Conservation (phyloP, 2,329 filamentous ascomycete species). For the Tolypocladium pustulatum region DNA sequence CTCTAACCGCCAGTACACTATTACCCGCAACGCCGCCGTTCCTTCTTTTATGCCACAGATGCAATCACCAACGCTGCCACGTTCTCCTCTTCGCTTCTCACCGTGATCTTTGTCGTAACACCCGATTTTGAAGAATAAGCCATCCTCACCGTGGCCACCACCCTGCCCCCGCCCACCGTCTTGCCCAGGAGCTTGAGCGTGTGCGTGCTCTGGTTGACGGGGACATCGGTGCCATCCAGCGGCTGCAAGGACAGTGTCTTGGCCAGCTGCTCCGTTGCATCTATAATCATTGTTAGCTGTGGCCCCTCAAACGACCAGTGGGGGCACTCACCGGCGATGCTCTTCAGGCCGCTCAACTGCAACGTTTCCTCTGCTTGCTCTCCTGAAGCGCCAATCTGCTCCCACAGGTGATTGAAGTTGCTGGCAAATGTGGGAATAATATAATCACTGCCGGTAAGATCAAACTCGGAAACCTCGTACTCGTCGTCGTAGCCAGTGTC, state of each 20-base stretch:
- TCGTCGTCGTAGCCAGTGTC: conserved; percentile 92
- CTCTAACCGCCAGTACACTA: conserved; percentile 21
- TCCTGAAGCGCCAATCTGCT: conserved; percentile 78
- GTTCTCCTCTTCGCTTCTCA: conserved; percentile 85
- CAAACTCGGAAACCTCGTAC: conserved; percentile 91
- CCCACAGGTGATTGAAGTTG: conserved; percentile 94
- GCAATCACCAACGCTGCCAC: conserved; percentile 76
- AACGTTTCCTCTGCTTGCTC: conserved; percentile 88
- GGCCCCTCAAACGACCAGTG: neutral
- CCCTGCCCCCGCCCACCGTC: conserved; percentile 81
- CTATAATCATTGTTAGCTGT: conserved; percentile 32
- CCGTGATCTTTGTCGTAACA: conserved; percentile 90
- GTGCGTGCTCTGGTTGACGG: conserved; percentile 80
- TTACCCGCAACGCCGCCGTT: conserved; percentile 25
- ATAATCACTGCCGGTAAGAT: conserved; percentile 86
- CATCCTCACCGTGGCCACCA: conserved; percentile 83
- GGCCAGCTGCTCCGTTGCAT: conserved; percentile 85
- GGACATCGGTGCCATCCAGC: conserved; percentile 86
- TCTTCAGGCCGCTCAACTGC: conserved; percentile 79
- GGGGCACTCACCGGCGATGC: conserved; percentile 68
- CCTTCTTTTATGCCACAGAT: conserved; percentile 58
- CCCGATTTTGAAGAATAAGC: conserved; percentile 86
- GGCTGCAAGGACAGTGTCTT: conserved; percentile 84
- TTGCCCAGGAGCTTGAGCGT: conserved; percentile 94
- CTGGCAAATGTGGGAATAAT: conserved; percentile 87